Percentiles rank a stretch among this genome's conserved stretches.
Conservation (phyloP, 805 yeast species). For the Candida ponderosae region DNA sequence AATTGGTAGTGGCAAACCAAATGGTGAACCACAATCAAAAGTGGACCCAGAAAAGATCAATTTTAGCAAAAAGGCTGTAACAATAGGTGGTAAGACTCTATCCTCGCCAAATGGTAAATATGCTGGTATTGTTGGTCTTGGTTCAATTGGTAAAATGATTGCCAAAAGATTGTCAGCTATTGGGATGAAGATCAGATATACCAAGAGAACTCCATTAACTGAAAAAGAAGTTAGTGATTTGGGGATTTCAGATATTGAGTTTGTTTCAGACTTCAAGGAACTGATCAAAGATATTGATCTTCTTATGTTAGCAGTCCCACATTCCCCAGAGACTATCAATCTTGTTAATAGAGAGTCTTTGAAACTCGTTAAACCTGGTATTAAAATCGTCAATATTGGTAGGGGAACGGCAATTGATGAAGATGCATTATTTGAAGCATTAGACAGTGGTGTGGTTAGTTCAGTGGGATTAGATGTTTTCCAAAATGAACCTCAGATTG, state of each 20-base stretch:
- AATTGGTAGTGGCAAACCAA: constrained; percentile 25
- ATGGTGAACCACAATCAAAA: constrained; percentile 24
- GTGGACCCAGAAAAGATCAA: constrained; percentile 23
- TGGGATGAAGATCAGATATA: constrained; percentile 59
- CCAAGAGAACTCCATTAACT: constrained; percentile 42
- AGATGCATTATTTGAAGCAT: constrained; percentile 51
- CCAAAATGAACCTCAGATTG: constrained; percentile 52
- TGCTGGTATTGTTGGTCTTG: constrained; percentile 67
- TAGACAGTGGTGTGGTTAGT: constrained; percentile 49
- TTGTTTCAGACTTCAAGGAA: constrained; percentile 37
- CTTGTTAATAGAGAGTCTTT: constrained; percentile 44
- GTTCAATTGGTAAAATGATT: constrained; percentile 62
- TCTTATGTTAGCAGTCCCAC: constrained; percentile 62
- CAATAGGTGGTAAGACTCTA: constrained; percentile 36
- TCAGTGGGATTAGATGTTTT: constrained; percentile 72
- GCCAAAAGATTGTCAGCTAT: constrained; percentile 48
- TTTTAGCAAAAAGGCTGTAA: constrained; percentile 30
- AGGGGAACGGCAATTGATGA: constrained; percentile 67
- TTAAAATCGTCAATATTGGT: constrained; percentile 67
- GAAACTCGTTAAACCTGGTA: constrained; percentile 39
- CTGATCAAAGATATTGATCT: constrained; percentile 39
- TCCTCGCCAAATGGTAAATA: constrained; percentile 51
- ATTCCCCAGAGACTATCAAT: constrained; percentile 47
- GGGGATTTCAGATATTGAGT: constrained; percentile 35
- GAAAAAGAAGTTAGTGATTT: constrained; percentile 26